Base-by-base conservation (phyloP, 768 basidiomycete genomes). In the Tulasnella sp. region DNA sequence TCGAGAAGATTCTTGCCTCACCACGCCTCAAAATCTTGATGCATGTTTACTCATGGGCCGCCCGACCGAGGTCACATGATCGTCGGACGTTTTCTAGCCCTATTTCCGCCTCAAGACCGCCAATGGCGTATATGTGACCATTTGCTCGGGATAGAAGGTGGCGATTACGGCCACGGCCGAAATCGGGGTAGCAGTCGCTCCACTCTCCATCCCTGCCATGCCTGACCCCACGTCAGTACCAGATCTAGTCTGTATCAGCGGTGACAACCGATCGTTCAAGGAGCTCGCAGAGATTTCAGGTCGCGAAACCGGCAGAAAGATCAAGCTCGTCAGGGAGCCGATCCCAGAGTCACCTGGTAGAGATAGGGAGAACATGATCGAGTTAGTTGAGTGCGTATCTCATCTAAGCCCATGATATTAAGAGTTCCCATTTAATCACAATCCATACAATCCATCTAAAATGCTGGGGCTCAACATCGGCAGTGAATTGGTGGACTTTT, bases 401-500 rank as follows among this genome's bases (percentile, higher is more conserved):
- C 7, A 5, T 38, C 34, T 38, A 5, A 5, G 5, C 34, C 34
- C 7, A 15, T 38, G 34, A 38, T 15, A 15, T 38, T 38, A 38
- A 7, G 34, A 15, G 34, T 5, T 38, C 15, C 34, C 15, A 38
- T 38, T 38, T 38, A 38, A 7, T 15, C 34, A 38, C 34, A 23
- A 32, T 66, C 11, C 59, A 2, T 10, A 8, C 13, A 64, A 64
- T 51, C 53, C 15, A 7, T 38, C 5, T 15, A 38, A 15, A 7
- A 5, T 38, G 5, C 34, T 38, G 34, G 15, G 34, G 15, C 34
- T 38, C 34, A 38, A 38, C 34, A 7, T 38, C 15, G 66, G 59
- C 4, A 63, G 67, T 52, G 67, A 64, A 3, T 51, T 53, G 53
- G 5, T 64, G 4, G 64, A 68, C 61, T 67, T 58, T 29, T 61